Conservation (phyloP, 202 grass and related monocot species). For the Digitaria exilis region DNA sequence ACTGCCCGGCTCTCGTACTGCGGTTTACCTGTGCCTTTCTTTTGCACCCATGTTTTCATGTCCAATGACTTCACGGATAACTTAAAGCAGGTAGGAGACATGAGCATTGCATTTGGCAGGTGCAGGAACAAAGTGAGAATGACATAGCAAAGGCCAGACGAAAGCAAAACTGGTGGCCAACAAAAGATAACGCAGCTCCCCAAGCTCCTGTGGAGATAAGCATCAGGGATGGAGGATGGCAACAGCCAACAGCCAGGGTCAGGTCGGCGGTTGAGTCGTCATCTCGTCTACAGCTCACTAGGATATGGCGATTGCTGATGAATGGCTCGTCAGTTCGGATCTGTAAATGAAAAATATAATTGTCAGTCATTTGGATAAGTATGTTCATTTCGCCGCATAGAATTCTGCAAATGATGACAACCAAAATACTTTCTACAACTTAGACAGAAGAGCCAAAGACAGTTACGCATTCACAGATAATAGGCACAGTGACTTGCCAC, state of each 20-base stretch:
- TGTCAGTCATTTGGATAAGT: slow-evolving; percentile 3
- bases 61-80: background rate
- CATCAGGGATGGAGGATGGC: background rate
- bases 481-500: background rate
- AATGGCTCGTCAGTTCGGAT: background rate
- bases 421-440: background rate
- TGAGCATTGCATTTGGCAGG: slow-evolving; percentile 9
- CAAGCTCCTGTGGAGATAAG: slow-evolving; percentile 42
- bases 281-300: background rate
- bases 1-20: no score
- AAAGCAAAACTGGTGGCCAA: slow-evolving; percentile 5
- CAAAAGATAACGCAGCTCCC: slow-evolving; percentile 18
- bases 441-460: background rate
- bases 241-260: slow-evolving; percentile 1
- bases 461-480: background rate
- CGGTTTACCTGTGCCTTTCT: background rate
- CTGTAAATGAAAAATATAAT: background rate
- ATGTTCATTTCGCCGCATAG: background rate
- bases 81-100: background rate
- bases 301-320: slow-evolving; percentile 1
- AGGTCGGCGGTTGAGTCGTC: slow-evolving; percentile 16
- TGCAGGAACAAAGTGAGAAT: background rate
- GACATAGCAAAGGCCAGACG: slow-evolving; percentile 9
- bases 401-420: background rate
- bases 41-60: background rate